phyloP scores from a whole-genome alignment of 345 rosid species.

The Moricandia arvensis region DNA sequence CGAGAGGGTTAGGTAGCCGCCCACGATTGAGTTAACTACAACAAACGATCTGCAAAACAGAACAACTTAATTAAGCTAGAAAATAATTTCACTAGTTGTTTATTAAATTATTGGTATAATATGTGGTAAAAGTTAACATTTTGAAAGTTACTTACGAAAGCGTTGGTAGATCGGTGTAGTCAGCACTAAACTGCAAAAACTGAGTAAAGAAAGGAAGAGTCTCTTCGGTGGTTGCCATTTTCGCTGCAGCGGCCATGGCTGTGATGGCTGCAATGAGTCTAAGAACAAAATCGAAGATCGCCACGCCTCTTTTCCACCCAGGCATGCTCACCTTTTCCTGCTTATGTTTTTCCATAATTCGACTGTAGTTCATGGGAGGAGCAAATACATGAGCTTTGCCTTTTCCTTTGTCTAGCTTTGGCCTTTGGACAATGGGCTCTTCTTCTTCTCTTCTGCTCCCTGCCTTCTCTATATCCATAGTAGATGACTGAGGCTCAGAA shows the following conservation, averaged over 20 bases:
- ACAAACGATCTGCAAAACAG: constrained; percentile 53
- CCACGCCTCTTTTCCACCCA: constrained; percentile 57
- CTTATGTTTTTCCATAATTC: constrained; percentile 31
- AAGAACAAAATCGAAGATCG: no score
- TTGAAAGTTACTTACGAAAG: constrained; percentile 42
- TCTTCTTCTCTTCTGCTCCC: constrained; percentile 38
- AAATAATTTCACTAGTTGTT: background rate
- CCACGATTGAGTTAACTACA: constrained; percentile 59
- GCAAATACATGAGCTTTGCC: constrained; percentile 42
- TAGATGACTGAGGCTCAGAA: background rate
- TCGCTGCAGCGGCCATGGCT: constrained; percentile 63
- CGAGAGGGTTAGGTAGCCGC: constrained; percentile 65
- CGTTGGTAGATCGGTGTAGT: constrained; percentile 77
- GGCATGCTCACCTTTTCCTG: constrained; percentile 26
- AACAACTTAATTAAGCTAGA: background rate
- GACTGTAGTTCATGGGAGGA: constrained; percentile 36
- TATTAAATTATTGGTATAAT: background rate
- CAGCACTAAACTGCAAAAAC: constrained; percentile 85
- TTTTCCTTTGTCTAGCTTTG: constrained; percentile 40
- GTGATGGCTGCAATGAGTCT: no score
- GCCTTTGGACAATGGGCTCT: constrained; percentile 36
- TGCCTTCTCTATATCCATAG: constrained; percentile 38
- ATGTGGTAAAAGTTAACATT: background rate
- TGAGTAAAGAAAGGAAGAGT: constrained; percentile 92
- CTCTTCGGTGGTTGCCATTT: constrained; percentile 72